Percentiles rank a stretch among this genome's conserved stretches.
Evolutionary conservation across 805 yeast genomes (phyloP).

Genomic region (Nematodospora valgi): DNA sequence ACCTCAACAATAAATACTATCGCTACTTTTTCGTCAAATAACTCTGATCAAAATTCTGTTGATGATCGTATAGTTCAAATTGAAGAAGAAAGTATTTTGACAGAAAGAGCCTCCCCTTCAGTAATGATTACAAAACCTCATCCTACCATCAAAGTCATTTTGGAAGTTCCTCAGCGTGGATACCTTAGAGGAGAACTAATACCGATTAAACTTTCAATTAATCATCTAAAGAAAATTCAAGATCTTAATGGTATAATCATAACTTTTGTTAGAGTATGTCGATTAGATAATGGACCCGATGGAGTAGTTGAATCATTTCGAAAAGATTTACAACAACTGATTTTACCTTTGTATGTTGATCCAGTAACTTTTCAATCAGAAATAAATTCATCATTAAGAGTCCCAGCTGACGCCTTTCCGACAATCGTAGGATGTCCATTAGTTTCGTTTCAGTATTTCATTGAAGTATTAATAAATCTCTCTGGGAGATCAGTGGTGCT

Average conservation of each 20-base stretch:
- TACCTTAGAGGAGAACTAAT: conserved; percentile 75
- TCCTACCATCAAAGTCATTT: conserved; percentile 33
- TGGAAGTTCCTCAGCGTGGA: conserved; percentile 56
- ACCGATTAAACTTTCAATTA: conserved; percentile 63
- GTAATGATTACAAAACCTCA: too few relatives aligned
- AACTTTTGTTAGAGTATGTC: conserved; percentile 76
- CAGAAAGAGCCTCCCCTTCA: conserved; percentile 8
- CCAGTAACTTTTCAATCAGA: conserved; percentile 56
- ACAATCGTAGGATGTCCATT: conserved; percentile 69
- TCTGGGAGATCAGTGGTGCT: conserved; percentile 52
- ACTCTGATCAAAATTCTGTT: conserved; percentile 21
- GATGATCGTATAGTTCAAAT: neutral
- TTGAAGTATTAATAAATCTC: conserved; percentile 80
- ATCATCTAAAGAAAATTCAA: conserved; percentile 68
- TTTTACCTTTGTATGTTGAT: conserved; percentile 77
- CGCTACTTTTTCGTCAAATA: conserved; percentile 9
- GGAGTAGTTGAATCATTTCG: conserved; percentile 69
- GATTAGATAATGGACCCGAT: conserved; percentile 56
- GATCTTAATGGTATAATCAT: conserved; percentile 72
- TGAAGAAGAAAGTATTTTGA: neutral
- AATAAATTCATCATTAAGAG: conserved; percentile 58
- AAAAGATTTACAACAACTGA: conserved; percentile 76
- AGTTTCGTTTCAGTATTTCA: conserved; percentile 78
- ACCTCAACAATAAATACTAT: conserved; percentile 9
- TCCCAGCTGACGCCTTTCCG: conserved; percentile 85